phyloP scores from a whole-genome alignment of 1,139 yeast genomes.

The Blastobotrys buckinghamii region DNA sequence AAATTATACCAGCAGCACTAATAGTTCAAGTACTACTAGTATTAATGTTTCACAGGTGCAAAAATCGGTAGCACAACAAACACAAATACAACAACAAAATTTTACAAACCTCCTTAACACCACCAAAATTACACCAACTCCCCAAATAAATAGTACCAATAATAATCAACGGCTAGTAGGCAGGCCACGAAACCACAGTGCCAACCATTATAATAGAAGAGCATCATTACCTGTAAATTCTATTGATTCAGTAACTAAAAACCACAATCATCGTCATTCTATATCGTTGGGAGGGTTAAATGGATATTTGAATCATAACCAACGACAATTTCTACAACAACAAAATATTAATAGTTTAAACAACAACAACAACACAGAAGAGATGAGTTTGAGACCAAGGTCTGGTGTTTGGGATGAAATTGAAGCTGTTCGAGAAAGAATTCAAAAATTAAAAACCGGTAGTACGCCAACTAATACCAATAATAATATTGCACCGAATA shows the following conservation, averaged over 20 bases:
- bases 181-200: neutral
- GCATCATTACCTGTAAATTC: neutral
- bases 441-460: conserved; percentile 11
- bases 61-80: neutral
- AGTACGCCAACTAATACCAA: no score
- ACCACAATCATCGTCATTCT: conserved; percentile 5
- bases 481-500: neutral
- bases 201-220: neutral
- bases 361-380: conserved; percentile 1
- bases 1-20: neutral
- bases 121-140: neutral
- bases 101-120: neutral
- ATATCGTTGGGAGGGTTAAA: conserved; percentile 2
- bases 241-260: neutral
- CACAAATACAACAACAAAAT: neutral
- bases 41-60: neutral
- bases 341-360: neutral
- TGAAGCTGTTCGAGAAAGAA: conserved; percentile 14
- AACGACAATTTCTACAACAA: neutral
- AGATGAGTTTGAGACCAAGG: conserved; percentile 1
- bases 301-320: neutral
- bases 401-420: conserved; percentile 17
- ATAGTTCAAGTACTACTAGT: neutral
- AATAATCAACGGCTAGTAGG: neutral
- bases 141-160: neutral